phyloP scores from a whole-genome alignment of 306 rosid genomes.

The Trifolium repens region DNA sequence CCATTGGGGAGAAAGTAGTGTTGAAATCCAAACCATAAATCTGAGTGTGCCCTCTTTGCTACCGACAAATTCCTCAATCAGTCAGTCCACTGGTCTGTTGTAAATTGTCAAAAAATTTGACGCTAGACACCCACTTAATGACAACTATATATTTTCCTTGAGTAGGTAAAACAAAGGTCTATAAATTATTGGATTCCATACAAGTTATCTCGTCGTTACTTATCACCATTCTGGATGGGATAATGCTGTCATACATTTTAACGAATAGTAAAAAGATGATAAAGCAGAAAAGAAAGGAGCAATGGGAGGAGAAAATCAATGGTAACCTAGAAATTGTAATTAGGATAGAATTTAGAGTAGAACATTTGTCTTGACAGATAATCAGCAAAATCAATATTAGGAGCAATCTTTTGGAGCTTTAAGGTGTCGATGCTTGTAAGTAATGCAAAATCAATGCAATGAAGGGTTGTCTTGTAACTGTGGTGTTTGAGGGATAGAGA shows the following conservation, averaged over 20 bases:
- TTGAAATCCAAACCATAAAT: background rate
- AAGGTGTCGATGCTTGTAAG: background rate
- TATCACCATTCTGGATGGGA: background rate
- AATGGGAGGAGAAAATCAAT: background rate
- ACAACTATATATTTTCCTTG: background rate
- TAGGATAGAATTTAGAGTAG: background rate
- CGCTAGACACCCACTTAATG: background rate
- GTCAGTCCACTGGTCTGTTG: background rate
- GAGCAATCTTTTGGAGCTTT: background rate
- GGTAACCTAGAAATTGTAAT: background rate
- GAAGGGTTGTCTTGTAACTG: background rate
- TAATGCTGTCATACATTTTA: background rate
- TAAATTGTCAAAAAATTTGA: background rate
- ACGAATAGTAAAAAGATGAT: background rate
- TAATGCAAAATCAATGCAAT: background rate
- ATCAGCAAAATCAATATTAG: background rate
- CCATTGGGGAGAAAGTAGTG: background rate
- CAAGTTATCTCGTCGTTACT: background rate
- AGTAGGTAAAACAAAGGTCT: background rate
- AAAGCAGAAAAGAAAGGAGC: background rate
- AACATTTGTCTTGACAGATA: background rate
- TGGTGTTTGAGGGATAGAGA: background rate
- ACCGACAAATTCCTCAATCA: background rate
- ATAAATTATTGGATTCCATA: background rate
- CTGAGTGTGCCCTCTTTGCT: background rate